Evolutionary conservation across 2,329 filamentous ascomycete species (phyloP).

Genomic region (Fusarium nematophilum): DNA sequence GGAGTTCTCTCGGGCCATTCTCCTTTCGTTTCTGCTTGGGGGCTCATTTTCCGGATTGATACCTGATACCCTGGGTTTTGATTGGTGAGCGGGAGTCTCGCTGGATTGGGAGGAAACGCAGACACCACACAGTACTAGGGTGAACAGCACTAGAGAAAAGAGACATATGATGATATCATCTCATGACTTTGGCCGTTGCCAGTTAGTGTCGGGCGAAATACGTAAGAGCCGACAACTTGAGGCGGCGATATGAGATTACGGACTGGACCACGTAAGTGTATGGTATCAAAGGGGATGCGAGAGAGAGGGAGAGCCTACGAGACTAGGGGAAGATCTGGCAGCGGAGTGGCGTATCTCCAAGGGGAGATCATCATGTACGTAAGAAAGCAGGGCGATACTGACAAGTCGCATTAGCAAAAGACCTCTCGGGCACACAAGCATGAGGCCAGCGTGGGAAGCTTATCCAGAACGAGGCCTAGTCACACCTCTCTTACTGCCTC

Average conservation of each 20-base stretch:
- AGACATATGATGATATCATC: not conserved
- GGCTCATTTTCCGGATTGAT: conserved; percentile 18
- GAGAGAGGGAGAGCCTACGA: no score
- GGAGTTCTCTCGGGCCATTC: conserved; percentile 28
- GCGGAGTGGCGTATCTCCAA: conserved; percentile 2
- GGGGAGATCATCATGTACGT: conserved; percentile 8
- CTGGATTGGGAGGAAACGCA: conserved; percentile 9
- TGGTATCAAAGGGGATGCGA: not conserved
- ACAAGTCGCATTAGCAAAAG: conserved; percentile 16
- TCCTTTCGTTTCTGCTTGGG: conserved; percentile 19
- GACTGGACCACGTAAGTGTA: not conserved
- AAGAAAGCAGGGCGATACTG: conserved; percentile 11
- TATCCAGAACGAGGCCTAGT: not conserved
- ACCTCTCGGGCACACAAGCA: conserved; percentile 4
- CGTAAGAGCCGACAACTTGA: no score
- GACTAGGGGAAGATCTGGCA: not conserved
- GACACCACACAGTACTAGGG: conserved; percentile 16
- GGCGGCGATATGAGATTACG: no score
- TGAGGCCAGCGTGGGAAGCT: conserved; percentile 20
- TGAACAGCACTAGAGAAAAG: conserved; percentile 18
- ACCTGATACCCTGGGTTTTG: conserved; percentile 32
- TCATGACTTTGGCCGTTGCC: not conserved
- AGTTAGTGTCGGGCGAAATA: no score
- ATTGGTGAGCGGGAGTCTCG: not conserved
- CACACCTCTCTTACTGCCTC: no score